Base-by-base conservation (phyloP, 768 basidiomycete species). In the Gautieria morchelliformis region DNA sequence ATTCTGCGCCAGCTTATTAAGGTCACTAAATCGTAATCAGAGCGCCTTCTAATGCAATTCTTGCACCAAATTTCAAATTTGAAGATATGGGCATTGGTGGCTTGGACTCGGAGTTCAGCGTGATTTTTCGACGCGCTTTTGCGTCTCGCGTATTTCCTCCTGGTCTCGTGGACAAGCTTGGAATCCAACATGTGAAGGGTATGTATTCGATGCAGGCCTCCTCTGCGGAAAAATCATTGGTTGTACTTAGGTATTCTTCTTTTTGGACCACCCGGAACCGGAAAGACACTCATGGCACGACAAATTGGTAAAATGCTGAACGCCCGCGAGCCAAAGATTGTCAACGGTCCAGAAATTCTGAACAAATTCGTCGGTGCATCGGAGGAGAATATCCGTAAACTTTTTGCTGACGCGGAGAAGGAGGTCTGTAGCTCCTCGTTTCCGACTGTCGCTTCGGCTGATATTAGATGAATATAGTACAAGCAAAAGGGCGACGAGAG, bases 1-100 rank as follows among this genome's bases (percentile, higher is more conserved):
- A 51, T 49, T 19, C 59, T 54, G 45, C 30, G 14, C 52, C 10
- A 14, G 6, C 30, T 40, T 37, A 52, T 5, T 52, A 20, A 64
- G n/a, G 64, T 60, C n/a, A 9, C 2, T 20, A 35, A 19, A n/a
- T 51, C 7, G 24, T 37, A 22, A 49, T 4, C 49, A 94, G 92
- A 64, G 83, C 90, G 0, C 85, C 93, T 5, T 83, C 93, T 7
- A 98, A 97, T 67, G 93, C 96, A 0, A 95, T 99, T 63, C 79
- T 99, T 10, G 85, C 93, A 0, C 93, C 96, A 1, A 97, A 97
- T 71, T 99, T 99, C 81, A 98, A 96, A 71, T 99, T 99, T 61
- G 90, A 95, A 66, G 96, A 99, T 69, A 98, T 99, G 95, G 96
- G 96, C 17, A 98, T 99, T 65, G 96, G 96, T 66, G 96, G 96